A percentile compares a stretch with the other conserved stretches of the same genome.
Evolutionary conservation across 2,329 filamentous ascomycete genomes (phyloP).

Genomic region (Fonsecaea multimorphosa): DNA sequence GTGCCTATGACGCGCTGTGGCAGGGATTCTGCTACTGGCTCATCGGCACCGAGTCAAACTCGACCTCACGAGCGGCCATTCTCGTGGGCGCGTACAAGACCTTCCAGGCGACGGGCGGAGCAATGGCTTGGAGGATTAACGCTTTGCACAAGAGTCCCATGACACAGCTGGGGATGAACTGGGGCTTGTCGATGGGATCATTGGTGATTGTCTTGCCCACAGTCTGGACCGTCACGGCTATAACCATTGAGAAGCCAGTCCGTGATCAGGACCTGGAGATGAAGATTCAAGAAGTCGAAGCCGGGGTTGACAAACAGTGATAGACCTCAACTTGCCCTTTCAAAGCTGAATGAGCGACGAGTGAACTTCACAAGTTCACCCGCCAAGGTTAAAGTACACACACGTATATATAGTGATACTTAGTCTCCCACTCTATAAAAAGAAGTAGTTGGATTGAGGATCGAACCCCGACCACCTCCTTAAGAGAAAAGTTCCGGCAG

Average conservation of each 20-base stretch:
- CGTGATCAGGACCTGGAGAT: conserved; percentile 21
- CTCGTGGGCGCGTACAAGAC: conserved; percentile 57
- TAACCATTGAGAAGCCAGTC: conserved; percentile 23
- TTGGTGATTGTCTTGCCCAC: conserved; percentile 68
- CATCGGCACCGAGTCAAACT: conserved; percentile 56
- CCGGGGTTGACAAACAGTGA: conserved; percentile 82
- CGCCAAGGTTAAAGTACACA: neutral
- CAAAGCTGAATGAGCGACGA: neutral
- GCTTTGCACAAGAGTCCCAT: conserved; percentile 60
- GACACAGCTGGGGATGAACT: conserved; percentile 74
- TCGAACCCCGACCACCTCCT: neutral
- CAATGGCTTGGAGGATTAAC: conserved; percentile 54
- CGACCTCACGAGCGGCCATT: conserved; percentile 50
- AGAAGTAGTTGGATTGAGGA: neutral
- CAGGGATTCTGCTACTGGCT: conserved; percentile 70
- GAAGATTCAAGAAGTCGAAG: conserved; percentile 25
- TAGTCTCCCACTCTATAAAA: neutral
- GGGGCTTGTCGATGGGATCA: conserved; percentile 76
- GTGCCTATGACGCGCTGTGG: conserved; percentile 71
- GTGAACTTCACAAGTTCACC: neutral
- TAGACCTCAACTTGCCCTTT: conserved; percentile 68
- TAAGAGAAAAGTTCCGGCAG: conserved; percentile 60
- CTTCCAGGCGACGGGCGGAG: conserved; percentile 85
- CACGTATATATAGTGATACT: neutral
- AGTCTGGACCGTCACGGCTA: conserved; percentile 48